A percentile compares a stretch with the other conserved stretches of the same genome.
Evolutionary conservation across 345 rosid species (phyloP).

Genomic region (Eucalyptus erythrocorys): DNA sequence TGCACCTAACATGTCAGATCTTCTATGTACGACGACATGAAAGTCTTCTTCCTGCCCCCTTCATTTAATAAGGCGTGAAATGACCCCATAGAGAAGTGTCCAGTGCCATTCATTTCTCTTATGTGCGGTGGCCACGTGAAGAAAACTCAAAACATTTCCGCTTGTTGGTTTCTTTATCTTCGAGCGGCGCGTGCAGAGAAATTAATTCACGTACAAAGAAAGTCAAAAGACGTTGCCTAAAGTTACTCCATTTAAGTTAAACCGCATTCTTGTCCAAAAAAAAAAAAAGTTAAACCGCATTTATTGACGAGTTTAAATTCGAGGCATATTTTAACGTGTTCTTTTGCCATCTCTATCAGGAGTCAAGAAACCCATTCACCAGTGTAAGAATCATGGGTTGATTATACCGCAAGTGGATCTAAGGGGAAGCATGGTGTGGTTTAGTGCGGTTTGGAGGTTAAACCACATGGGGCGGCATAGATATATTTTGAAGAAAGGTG

Average conservation of each 20-base stretch:
- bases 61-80: background rate
- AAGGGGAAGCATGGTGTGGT: no score
- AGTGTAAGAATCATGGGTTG: no score
- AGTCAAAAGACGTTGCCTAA: background rate
- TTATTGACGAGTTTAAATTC: fast-evolving
- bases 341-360: no score
- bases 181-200: fast-evolving
- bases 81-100: background rate
- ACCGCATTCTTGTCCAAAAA: no score
- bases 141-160: fast-evolving
- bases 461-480: no score
- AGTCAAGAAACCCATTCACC: no score
- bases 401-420: no score
- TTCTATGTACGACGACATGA: background rate
- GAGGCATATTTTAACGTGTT: no score
- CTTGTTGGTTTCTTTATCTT: background rate
- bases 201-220: fast-evolving
- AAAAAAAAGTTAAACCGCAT: fast-evolving
- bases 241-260: background rate
- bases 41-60: background rate
- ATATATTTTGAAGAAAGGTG: no score
- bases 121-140: no score
- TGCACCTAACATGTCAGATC: background rate
- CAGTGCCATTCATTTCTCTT: no score
- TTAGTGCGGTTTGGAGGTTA: no score